A percentile compares a stretch with the other conserved stretches of the same genome.
These are phyloP conservation scores for Hypericum perforatum DNA, from an alignment of 345 rosid species.

Conservation along the genomic window DNA sequence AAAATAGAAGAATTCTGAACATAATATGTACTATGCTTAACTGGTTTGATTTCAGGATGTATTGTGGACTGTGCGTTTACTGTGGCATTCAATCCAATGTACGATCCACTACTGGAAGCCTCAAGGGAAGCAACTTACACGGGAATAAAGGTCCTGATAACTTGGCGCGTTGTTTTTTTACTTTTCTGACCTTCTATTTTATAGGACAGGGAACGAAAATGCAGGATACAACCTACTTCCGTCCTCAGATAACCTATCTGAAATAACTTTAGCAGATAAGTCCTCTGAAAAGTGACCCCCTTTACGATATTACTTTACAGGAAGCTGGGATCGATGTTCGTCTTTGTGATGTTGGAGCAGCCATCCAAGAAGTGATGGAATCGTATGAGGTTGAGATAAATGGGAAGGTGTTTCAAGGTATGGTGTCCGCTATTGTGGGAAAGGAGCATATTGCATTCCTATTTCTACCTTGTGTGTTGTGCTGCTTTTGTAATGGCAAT, in stretches of 20 bases:
- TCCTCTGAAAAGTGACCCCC: conserved; percentile 1
- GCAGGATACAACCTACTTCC: no score
- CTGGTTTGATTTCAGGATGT: conserved; percentile 42
- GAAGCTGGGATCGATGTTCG: conserved; percentile 97
- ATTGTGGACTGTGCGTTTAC: conserved; percentile 94
- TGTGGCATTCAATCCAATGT: conserved; percentile 98
- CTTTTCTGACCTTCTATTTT: neutral
- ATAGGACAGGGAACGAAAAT: no score
- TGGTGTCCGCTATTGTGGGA: neutral
- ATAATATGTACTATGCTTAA: no score
- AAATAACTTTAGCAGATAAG: conserved; percentile 3
- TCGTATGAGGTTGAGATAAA: conserved; percentile 96
- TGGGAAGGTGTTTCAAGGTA: conserved; percentile 90
- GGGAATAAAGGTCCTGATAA: conserved; percentile 71
- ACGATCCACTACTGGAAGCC: conserved; percentile 82
- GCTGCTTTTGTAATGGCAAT: neutral
- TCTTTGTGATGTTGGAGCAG: conserved; percentile 93
- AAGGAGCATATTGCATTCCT: neutral
- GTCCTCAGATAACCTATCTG: neutral
- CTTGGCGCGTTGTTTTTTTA: neutral
- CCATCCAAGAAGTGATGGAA: conserved; percentile 98
- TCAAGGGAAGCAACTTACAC: conserved; percentile 91
- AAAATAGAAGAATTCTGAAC: no score
- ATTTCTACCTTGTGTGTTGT: neutral
- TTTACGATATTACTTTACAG: conserved; percentile 16